Evolutionary conservation across 139 green algal genomes (phyloP).

Genomic region (Coelastrella sp.): DNA sequence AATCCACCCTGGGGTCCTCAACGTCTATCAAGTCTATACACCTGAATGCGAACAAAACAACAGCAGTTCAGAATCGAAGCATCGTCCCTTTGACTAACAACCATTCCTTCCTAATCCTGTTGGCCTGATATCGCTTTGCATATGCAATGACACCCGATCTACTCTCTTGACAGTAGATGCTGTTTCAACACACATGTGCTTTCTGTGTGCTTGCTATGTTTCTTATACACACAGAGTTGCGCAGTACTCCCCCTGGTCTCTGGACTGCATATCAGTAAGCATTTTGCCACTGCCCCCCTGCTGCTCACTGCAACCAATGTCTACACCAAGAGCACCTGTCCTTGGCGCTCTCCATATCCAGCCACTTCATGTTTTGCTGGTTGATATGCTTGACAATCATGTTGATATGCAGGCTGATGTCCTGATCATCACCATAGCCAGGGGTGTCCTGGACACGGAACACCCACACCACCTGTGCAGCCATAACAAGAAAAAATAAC

Average conservation of each 20-base stretch:
- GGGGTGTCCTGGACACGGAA: constrained; percentile 81
- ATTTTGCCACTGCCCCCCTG: not conserved
- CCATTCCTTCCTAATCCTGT: no score
- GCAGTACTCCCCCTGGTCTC: not conserved
- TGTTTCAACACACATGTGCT: no score
- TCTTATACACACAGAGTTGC: no score
- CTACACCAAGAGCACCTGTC: constrained; percentile 22
- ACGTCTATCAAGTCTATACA: constrained; percentile 52
- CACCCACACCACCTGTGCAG: constrained; percentile 75
- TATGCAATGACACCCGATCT: not conserved
- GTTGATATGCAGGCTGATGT: constrained; percentile 54
- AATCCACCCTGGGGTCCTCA: constrained; percentile 79
- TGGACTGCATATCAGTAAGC: no score
- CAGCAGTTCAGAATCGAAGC: no score
- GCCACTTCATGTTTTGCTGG: constrained; percentile 47
- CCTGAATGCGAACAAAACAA: no score
- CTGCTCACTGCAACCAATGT: no score
- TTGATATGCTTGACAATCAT: constrained; percentile 44
- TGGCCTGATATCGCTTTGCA: no score
- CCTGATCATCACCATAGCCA: constrained; percentile 73
- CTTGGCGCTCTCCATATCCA: constrained; percentile 34
- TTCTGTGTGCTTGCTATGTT: no score
- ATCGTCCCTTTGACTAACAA: no score
- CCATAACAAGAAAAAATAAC: not conserved
- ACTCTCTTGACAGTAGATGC: no score